Evolutionary conservation across 2,329 filamentous ascomycete species (phyloP).

Genomic region (Stachybotrys elegans): DNA sequence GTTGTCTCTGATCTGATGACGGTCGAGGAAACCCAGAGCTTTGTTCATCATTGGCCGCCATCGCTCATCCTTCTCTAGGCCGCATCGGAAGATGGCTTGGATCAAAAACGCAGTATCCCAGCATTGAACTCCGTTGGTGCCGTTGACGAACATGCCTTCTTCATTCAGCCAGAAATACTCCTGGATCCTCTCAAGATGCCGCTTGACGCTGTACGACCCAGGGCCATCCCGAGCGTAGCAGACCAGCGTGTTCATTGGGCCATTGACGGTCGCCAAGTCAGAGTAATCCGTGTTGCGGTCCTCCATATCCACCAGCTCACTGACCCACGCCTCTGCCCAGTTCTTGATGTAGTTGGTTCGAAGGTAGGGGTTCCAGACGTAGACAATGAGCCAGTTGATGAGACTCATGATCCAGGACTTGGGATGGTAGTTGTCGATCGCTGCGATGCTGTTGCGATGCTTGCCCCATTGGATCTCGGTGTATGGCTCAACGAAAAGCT

Average conservation of each 20-base stretch:
- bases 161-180: constrained; percentile 90
- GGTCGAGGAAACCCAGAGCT: constrained; percentile 79
- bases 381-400: constrained; percentile 72
- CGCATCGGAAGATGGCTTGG: constrained; percentile 74
- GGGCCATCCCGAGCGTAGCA: constrained; percentile 84
- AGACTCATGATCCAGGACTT: constrained; percentile 80
- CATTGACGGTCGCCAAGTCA: constrained; percentile 83
- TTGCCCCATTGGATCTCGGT: constrained; percentile 70
- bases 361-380: constrained; percentile 75
- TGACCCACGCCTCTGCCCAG: constrained; percentile 74
- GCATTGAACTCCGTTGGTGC: constrained; percentile 95
- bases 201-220: constrained; percentile 63
- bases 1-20: constrained; percentile 86
- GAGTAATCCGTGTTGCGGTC: constrained; percentile 89
- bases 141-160: constrained; percentile 91
- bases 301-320: constrained; percentile 81
- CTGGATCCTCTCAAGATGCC: constrained; percentile 74
- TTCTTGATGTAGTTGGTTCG: constrained; percentile 61
- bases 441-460: constrained; percentile 77
- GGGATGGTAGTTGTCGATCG: constrained; percentile 84
- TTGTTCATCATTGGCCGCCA: constrained; percentile 81
- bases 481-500: constrained; percentile 77
- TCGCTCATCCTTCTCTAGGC: constrained; percentile 68
- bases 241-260: constrained; percentile 80
- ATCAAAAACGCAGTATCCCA: constrained; percentile 95